Evolutionary conservation across 805 yeast genomes (phyloP), one percentile per base, ranked within the genome.

Genomic region (Tetrapisispora fleetii): DNA sequence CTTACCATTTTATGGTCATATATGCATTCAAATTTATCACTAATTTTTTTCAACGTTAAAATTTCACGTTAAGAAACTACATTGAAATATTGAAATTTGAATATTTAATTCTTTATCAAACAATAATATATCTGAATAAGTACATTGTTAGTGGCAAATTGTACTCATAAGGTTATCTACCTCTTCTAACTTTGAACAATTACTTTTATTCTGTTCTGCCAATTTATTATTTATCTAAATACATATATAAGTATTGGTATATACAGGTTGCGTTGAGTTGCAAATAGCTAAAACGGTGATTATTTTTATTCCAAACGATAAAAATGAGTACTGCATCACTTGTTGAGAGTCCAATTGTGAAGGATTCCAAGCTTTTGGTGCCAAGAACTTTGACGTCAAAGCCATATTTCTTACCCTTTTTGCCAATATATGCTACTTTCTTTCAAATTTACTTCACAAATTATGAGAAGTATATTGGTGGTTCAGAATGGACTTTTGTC

Each of bases 401-500:
- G 57, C 90, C 95, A 5, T 90, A 86, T 60, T 82, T 84, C 22
- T 79, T 85, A 74, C 95, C 96, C 10, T 90, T 89, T 65, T 65
- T 83, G 50, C 74, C 83, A 42, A 67, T 87, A 41, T 91, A 91
- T 63, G 95, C 96, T 6, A 60, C 76, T 18, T 86, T 85, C 64
- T 69, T 71, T 47, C 79, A 84, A 58, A 64, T 86, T 37, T 91
- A 85, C 64, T 58, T 65, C 50, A 68, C 70, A 51, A 78, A 81
- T 49, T 91, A 91, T 65, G 98, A 91, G 50, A 72, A 68, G 50
- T 86, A 86, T 63, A 84, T 91, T 59, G 84, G 77, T 41, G 96
- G 96, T 24, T 76, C 83, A 42, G 99, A 91, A 69, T 93, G 99
- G 98, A 93, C 98, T 0, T 87, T 86, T 65, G 93, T 91, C 36